Base-by-base conservation (phyloP, 2,329 filamentous ascomycete genomes). In the Leptographium galeiforme region DNA sequence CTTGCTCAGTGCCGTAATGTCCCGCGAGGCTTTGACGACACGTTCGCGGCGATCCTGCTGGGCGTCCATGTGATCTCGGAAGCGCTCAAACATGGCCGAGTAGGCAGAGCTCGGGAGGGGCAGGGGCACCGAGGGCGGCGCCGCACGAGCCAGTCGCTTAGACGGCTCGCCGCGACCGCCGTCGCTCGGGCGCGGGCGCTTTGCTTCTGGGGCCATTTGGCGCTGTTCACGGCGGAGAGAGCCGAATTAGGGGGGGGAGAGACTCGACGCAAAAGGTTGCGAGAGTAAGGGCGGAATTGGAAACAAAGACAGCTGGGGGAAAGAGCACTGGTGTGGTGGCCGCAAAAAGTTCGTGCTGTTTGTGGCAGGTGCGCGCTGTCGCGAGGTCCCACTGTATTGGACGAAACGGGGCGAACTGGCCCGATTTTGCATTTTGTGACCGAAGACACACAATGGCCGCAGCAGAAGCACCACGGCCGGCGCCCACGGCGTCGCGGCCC, bases 1-100 rank as follows among this genome's bases (percentile, higher is more conserved):
- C 75, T 98, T 98, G 69, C 89, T 95, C 52, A 89, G 74, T 0
- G 89, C 89, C 8, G 93, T 98, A 55, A 98, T 87, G 67, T 98
- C 93, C 57, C 91, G 77, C 10, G 88, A 94, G 2, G 84, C 85
- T 72, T 97, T 98, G 64, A 94, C 87, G 60, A 95, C 82, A 52
- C 85, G 81, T 71, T 96, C 90, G 54, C 89, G 79, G 16, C 93
- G 84, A 68, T 97, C 93, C 67, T 98, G 88, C 66, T 97, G 91
- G 69, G 93, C 82, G 64, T 98, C 93, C 33, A 98, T 75, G 69
- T 96, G 90, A 62, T 85, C 77, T 51, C 90, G 84, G 66, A 97
- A 95, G 8, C 67, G 71, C 67, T 88, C 85, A 66, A 98, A 98
- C 77, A 97, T 89, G 59, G 82, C 68, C 57, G 81, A 80, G 64